Evolutionary conservation across 371 early-diverging fungal genomes (phyloP).

Genomic region (Apophysomyces variabilis): DNA sequence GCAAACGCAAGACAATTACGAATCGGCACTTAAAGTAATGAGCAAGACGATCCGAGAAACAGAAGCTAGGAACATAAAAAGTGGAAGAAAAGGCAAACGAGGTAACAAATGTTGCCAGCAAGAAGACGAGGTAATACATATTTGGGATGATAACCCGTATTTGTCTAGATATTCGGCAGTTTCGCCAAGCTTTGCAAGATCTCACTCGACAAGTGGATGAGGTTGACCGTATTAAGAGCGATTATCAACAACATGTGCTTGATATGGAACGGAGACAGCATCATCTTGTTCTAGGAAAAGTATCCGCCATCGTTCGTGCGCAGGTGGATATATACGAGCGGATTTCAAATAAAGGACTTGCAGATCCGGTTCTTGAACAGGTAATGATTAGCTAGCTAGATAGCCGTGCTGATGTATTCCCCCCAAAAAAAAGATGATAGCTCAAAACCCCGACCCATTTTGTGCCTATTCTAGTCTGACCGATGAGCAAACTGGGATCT

Average conservation of each 20-base stretch:
- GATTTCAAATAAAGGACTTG: conserved; percentile 54
- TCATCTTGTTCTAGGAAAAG: conserved; percentile 48
- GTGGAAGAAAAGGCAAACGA: conserved; percentile 53
- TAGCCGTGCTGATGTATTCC: neutral
- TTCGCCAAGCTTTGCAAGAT: conserved; percentile 49
- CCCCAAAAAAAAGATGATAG: conserved; percentile 41
- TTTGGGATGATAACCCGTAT: too few relatives aligned
- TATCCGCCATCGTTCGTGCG: conserved; percentile 52
- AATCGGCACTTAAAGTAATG: conserved; percentile 47
- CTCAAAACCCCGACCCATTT: conserved; percentile 58
- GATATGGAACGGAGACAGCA: conserved; percentile 54
- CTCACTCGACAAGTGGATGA: conserved; percentile 58
- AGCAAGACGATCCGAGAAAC: conserved; percentile 59
- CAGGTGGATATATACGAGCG: conserved; percentile 59
- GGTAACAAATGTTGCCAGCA: conserved; percentile 23
- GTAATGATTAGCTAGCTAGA: conserved; percentile 23
- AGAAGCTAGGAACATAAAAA: conserved; percentile 51
- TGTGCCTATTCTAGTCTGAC: conserved; percentile 46
- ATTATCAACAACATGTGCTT: conserved; percentile 49
- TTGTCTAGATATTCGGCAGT: conserved; percentile 44
- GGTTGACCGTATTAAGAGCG: conserved; percentile 51
- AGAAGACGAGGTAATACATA: neutral
- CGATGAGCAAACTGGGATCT: conserved; percentile 51
- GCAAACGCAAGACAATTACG: conserved; percentile 54
- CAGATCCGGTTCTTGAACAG: conserved; percentile 52